Conservation (phyloP, 1,284 basidiomycete species). For the Clitocybe nebularis region DNA sequence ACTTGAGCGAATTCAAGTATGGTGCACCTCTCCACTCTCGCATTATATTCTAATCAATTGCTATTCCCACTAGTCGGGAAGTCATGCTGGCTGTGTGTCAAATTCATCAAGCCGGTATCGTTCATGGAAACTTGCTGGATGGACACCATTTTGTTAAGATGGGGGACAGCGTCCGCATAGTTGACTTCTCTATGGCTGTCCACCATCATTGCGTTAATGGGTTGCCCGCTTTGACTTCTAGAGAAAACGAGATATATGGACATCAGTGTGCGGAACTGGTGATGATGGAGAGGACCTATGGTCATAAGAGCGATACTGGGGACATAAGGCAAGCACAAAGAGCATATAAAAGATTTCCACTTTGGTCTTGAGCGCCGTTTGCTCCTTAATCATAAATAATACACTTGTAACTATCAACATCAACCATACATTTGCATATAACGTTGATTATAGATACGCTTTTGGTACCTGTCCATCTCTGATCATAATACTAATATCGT, state of each 20-base stretch:
- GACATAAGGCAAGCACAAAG: constrained; percentile 3
- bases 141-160: constrained; percentile 27
- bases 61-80: constrained; percentile 21
- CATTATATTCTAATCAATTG: constrained; percentile 1
- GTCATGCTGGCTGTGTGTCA: constrained; percentile 28
- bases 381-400: neutral
- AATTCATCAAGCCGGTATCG: constrained; percentile 32
- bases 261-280: constrained; percentile 17
- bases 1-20: constrained; percentile 21
- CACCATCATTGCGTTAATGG: constrained; percentile 22
- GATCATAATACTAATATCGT: constrained; percentile 29
- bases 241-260: neutral
- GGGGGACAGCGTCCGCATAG: constrained; percentile 28
- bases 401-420: neutral
- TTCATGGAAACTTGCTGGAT: constrained; percentile 28
- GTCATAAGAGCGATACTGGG: constrained; percentile 9
- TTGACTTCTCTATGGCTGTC: constrained; percentile 30
- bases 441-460: constrained; percentile 2
- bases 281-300: constrained; percentile 16
- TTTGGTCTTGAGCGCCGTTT: constrained; percentile 3
- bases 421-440: neutral
- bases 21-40: constrained; percentile 6
- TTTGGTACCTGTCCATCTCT: constrained; percentile 4
- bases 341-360: neutral
- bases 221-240: constrained; percentile 9